These are phyloP conservation scores for Metarhizium brunneum DNA, from an alignment of 2,329 filamentous ascomycete species.

Conservation along the genomic window DNA sequence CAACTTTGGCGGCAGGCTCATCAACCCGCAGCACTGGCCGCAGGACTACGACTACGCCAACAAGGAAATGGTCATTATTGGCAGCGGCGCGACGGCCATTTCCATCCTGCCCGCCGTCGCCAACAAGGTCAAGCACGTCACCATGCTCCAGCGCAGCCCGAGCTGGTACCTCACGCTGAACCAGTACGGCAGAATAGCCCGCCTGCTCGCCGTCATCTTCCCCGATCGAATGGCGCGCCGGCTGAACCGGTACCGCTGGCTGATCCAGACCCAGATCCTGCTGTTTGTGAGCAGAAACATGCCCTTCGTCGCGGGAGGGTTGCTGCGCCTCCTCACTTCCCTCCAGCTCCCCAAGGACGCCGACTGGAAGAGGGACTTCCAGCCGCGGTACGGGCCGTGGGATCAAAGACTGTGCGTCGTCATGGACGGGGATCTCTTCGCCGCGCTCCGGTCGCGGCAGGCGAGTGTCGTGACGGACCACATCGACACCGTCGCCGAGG, in stretches of 20 bases:
- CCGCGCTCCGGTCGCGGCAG: constrained; percentile 27
- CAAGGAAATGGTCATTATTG: constrained; percentile 58
- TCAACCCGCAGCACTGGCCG: constrained; percentile 71
- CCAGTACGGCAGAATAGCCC: constrained; percentile 26
- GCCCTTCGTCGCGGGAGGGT: constrained; percentile 33
- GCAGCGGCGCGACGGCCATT: constrained; percentile 58
- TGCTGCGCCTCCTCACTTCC: constrained; percentile 32
- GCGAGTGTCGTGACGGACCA: constrained; percentile 33
- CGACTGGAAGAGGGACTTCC: constrained; percentile 42
- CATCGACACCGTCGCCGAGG: constrained; percentile 34
- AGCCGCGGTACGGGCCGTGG: constrained; percentile 48
- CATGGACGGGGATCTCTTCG: constrained; percentile 36
- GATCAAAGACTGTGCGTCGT: constrained; percentile 61
- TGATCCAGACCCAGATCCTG: constrained; percentile 30
- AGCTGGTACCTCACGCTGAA: constrained; percentile 48
- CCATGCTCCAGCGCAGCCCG: constrained; percentile 62
- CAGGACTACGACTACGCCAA: constrained; percentile 52
- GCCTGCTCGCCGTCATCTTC: constrained; percentile 28
- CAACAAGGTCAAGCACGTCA: constrained; percentile 47
- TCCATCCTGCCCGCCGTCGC: constrained; percentile 55
- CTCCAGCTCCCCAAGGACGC: constrained; percentile 38
- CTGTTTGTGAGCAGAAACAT: constrained; percentile 39
- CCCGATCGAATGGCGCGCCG: constrained; percentile 32
- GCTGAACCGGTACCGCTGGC: constrained; percentile 37
- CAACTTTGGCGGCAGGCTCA: constrained; percentile 30